Evolutionary conservation across 495 filamentous ascomycete species (phyloP), one percentile per base, ranked within the genome.

Genomic region (Endocarpon pusillum): DNA sequence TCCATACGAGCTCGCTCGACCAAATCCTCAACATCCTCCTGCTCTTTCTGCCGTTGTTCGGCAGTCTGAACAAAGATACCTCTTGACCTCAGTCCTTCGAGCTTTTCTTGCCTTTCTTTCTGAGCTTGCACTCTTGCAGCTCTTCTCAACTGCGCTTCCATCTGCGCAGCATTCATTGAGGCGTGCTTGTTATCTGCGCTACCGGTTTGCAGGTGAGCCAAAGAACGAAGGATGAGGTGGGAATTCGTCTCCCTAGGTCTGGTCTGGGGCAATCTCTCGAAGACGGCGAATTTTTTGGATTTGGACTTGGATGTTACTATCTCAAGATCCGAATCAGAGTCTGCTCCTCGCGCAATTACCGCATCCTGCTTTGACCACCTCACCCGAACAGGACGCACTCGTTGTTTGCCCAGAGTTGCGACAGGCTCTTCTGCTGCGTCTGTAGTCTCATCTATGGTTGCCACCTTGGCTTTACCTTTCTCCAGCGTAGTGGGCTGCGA

Each of bases 21-120:
- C 23, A 94, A 62, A 42, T 94, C 74, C 40, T 96, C 91, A 15
- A 94, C 69, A 38, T 85, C 71, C 18, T 76, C 73, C 47, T 76
- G 71, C 48, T 87, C 77, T 9, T 73, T 71, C 41, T 79, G 75
- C 37, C 81, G 66, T 43, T 99, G 85, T 51, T 93, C 89, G 3
- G 73, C 69, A 1, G 81, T 93, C 42, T 81, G 77, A n/a, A 94
- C 61, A 26, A 78, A 58, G 11, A 96, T 63, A 20, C 89, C 89
- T 48, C 76, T 80, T 14, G 75, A 73, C 35, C 68, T 65, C 17
- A 96, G 61, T 38, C 78, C 70, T 38, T 81, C 71, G 11, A 96
- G 66, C 37, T 75, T 76, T 42, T 82, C 77, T 28, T 74, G 71
- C n/a, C 82, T 67, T 47, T 86, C 85, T 21, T 68, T 53, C 16